Evolutionary conservation across 2,329 filamentous ascomycete species (phyloP).

Genomic region (Fusarium albidum): DNA sequence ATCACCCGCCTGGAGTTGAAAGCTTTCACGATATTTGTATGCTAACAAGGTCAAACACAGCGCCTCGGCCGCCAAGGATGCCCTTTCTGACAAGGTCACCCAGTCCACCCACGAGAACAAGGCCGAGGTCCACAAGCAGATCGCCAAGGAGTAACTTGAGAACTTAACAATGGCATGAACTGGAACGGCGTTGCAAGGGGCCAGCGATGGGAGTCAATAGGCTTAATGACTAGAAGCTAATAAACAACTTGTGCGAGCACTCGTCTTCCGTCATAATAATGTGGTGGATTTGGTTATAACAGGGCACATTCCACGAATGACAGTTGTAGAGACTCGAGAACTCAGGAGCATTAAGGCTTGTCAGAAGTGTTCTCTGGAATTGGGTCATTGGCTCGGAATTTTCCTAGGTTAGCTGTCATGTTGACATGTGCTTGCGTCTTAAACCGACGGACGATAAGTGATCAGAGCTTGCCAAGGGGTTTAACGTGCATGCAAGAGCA

Average conservation of each 20-base stretch:
- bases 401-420: too few relatives aligned
- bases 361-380: too few relatives aligned
- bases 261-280: too few relatives aligned
- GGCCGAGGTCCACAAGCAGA: conserved; percentile 53
- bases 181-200: conserved; percentile 18
- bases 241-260: not conserved
- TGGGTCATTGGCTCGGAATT: too few relatives aligned
- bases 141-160: conserved; percentile 43
- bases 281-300: too few relatives aligned
- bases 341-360: too few relatives aligned
- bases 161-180: conserved; percentile 7
- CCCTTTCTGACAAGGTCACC: conserved; percentile 57
- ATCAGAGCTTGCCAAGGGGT: too few relatives aligned
- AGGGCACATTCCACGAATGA: too few relatives aligned
- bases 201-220: conserved; percentile 10
- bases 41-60: conserved; percentile 47
- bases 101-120: conserved; percentile 51
- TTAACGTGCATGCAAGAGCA: too few relatives aligned
- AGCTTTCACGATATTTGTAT: not conserved
- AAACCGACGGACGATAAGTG: too few relatives aligned
- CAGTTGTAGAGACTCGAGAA: too few relatives aligned
- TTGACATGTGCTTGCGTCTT: too few relatives aligned
- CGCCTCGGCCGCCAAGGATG: conserved; percentile 57
- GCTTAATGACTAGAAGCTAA: conserved; percentile 9
- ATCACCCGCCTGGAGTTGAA: not conserved